A percentile compares a stretch with the other conserved stretches of the same genome.
These are phyloP conservation scores for Dictyophora rubrovolvata DNA, from an alignment of 768 basidiomycete genomes.

Conservation along the genomic window DNA sequence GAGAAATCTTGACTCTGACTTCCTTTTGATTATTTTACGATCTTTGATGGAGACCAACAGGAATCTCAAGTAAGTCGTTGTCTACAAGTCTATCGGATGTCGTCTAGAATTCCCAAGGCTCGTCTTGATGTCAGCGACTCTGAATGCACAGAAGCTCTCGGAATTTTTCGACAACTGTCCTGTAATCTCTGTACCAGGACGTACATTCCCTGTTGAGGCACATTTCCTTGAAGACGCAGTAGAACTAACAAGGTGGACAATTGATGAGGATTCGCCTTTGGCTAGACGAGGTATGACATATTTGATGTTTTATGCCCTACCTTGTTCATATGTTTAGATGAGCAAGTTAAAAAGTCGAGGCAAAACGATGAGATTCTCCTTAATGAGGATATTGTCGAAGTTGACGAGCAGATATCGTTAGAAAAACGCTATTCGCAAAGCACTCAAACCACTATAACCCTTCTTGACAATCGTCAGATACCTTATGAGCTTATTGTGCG, in stretches of 20 bases:
- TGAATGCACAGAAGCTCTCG: constrained; percentile 86
- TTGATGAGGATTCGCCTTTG: constrained; percentile 74
- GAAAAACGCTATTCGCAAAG: constrained; percentile 73
- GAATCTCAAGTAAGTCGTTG: constrained; percentile 62
- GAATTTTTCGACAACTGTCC: constrained; percentile 77
- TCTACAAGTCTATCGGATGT: background rate
- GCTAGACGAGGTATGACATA: constrained; percentile 50
- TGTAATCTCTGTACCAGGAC: constrained; percentile 78
- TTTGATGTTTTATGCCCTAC: background rate
- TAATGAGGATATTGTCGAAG: constrained; percentile 54
- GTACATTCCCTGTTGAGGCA: constrained; percentile 87
- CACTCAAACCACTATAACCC: constrained; percentile 70
- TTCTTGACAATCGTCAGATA: constrained; percentile 79
- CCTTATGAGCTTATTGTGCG: constrained; percentile 85
- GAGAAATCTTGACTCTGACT: constrained; percentile 94
- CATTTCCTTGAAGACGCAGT: constrained; percentile 87
- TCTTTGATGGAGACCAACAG: constrained; percentile 64
- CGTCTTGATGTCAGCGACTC: constrained; percentile 93
- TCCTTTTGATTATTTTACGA: constrained; percentile 88
- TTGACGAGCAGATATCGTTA: constrained; percentile 36
- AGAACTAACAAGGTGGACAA: constrained; percentile 67
- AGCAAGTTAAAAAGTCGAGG: constrained; percentile 57
- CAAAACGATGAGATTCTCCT: constrained; percentile 57
- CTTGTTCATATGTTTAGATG: constrained; percentile 27
- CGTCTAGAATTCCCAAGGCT: constrained; percentile 39